Base-by-base conservation (phyloP, 805 yeast species). In the Diddensiella santjacobensis region DNA sequence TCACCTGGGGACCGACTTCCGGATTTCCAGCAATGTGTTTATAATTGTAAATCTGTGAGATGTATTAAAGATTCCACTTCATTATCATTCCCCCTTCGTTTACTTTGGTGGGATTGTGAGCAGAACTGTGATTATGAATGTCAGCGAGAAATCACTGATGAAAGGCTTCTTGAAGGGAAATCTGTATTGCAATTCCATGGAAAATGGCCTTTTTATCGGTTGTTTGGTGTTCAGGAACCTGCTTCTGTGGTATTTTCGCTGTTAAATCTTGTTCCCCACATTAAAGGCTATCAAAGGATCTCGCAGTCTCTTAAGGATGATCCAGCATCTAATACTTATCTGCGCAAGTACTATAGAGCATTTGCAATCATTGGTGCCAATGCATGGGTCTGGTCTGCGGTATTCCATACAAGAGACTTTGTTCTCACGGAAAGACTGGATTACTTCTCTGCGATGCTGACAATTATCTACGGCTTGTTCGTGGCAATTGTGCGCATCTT, bases 101-200 rank as follows among this genome's bases (percentile, higher is more conserved):
- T 78, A 1, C 59, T 90, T 13, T 72, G 73, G 1, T 89, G 96
- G 96, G 77, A 78, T 49, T 87, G 96, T 62, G 67, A 67, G 2
- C 75, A 81, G 23, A 82, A 93, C 61, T 93, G 99, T 67, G 98
- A 93, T 67, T 93, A 93, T 65, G 84, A 81, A 57, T 93, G 99
- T 64, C 98, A 93, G 65, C 81, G 88, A 48, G 62, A 79, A 5
- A 71, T 91, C 40, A 89, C 96, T 0, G 59, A 61, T 1, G 69
- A 76, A 33, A 71, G 96, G 19, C 66, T 69, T 13, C 55, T 49
- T 0, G 54, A 66, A 2, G 71, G 74, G n/a, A 72, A 75, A 50
- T 82, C 80, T 48, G 69, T 87, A 0, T 74, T 75, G 36, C 99
- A 93, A 64, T 93, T 87, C 68, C 96, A 93, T 65, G 99, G 99